Conservation (phyloP, 345 rosid genomes). For the Schrenkiella parvula region DNA sequence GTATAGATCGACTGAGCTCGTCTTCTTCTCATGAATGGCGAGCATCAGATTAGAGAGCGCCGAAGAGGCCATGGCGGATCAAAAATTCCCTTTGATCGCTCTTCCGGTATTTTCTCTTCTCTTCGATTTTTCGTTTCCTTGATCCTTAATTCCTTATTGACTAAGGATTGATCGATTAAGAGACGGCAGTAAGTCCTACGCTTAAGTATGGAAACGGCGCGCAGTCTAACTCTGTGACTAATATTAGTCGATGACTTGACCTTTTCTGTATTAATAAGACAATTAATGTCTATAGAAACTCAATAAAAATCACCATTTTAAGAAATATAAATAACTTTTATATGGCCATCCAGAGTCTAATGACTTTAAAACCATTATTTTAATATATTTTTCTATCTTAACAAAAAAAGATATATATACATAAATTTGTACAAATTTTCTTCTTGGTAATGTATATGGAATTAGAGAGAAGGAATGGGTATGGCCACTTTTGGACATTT, state of each 20-base stretch:
- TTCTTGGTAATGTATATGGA: no score
- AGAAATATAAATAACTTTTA: no score
- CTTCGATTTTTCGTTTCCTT: background rate
- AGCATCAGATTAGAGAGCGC: constrained; percentile 77
- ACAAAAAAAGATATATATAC: background rate
- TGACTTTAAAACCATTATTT: no score
- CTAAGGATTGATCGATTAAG: constrained; percentile 6
- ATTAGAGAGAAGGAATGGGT: background rate
- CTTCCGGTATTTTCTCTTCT: background rate
- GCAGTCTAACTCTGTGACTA: background rate
- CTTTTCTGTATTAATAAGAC: background rate
- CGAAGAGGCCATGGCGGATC: constrained; percentile 53
- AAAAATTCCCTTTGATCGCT: constrained; percentile 5
- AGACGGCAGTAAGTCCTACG: constrained; percentile 14
- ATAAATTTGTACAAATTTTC: no score
- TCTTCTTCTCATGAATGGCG: constrained; percentile 91
- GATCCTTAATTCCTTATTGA: constrained; percentile 31
- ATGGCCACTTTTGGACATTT: background rate
- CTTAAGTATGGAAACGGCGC: background rate
- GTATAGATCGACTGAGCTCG: constrained; percentile 71
- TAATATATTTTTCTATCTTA: no score
- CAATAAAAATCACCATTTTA: no score
- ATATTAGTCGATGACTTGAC: background rate
- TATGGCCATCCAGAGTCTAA: no score
- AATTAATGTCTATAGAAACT: background rate